Evolutionary conservation across 495 filamentous ascomycete species (phyloP), one percentile per base, ranked within the genome.

Genomic region (Tuber borchii): DNA sequence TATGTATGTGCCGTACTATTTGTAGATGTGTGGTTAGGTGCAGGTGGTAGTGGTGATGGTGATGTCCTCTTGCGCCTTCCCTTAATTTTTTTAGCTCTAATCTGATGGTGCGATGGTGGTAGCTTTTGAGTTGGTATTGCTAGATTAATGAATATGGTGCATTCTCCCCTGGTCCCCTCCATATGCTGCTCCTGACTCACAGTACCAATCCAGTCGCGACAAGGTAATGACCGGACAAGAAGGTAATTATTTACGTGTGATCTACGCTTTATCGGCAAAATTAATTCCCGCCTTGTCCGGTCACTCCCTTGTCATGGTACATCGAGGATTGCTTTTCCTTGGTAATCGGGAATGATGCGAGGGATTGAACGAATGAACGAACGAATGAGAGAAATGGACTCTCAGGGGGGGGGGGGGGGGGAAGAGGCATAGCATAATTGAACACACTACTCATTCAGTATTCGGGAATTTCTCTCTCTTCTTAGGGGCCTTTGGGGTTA

Each of bases 401-500:
- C 51, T n/a, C 22, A 31, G n/a, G n/a, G n/a, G n/a, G n/a, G 4
- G 56, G n/a, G 0, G 26, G 12, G 10, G 51, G n/a, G 9, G 51
- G 12, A 26, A 56, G 51, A 26, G 20, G 51, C 51, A 56, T 26
- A 9, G 56, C 56, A 65, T 31, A 65, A 31, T 65, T 65, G n/a
- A 16, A 31, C n/a, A 65, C 31, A 65, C 56, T 65, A 65, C 56
- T 65, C 56, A 10, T 17, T 65, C n/a, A 14, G n/a, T 65, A 31
- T 65, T 31, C 14, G 51, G n/a, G 51, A 61, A 26, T 26, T 6
- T 56, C 20, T n/a, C 48, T 10, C 51, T 26, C 9, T 26, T 76
- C 48, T 69, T 79, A 61, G 70, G 39, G 65, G 70, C 44, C 42
- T 69, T 22, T 77, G 69, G 68, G 69, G 71, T 51, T 73, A 70